Percentiles rank a stretch among this genome's conserved stretches.
phyloP scores from a whole-genome alignment of 108 stramenopile genomes.

The Skeletonema costatum region DNA sequence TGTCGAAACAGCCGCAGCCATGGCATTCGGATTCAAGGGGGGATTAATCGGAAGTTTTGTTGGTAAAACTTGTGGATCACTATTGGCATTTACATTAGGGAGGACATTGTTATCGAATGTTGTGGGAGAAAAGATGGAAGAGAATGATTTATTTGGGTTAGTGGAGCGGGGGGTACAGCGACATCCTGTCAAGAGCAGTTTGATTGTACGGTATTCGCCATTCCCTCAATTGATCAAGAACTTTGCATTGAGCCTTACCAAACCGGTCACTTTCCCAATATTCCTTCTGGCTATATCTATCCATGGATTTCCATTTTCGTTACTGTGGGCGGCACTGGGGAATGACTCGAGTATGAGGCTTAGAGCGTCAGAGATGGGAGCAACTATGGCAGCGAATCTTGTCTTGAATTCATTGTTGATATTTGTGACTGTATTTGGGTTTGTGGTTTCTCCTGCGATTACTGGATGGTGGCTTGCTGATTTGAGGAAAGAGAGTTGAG shows the following conservation, averaged over 20 bases:
- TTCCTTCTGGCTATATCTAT: constrained; percentile 29
- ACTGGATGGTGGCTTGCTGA: constrained; percentile 45
- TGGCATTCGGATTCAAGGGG: constrained; percentile 37
- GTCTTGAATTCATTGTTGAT: constrained; percentile 24
- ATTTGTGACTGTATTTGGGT: constrained; percentile 46
- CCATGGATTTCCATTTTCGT: constrained; percentile 44
- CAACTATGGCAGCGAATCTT: constrained; percentile 11
- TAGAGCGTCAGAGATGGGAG: constrained; percentile 18
- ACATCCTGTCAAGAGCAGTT: constrained; percentile 27
- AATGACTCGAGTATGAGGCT: constrained; percentile 31
- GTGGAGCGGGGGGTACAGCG: constrained; percentile 13
- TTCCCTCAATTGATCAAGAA: constrained; percentile 49
- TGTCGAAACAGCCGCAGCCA: constrained; percentile 38
- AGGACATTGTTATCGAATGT: constrained; percentile 16
- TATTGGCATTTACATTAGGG: constrained; percentile 37
- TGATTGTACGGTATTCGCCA: constrained; percentile 39
- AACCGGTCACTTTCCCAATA: constrained; percentile 25
- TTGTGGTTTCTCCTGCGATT: constrained; percentile 39
- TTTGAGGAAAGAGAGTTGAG: constrained; percentile 9
- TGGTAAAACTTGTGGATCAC: constrained; percentile 40
- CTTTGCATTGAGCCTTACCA: constrained; percentile 28
- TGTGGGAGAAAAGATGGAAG: constrained; percentile 4
- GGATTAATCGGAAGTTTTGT: constrained; percentile 27
- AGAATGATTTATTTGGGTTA: constrained; percentile 26
- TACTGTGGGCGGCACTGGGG: constrained; percentile 45